Evolutionary conservation across 1,284 basidiomycete species (phyloP).

Genomic region (Trametes pubescens): DNA sequence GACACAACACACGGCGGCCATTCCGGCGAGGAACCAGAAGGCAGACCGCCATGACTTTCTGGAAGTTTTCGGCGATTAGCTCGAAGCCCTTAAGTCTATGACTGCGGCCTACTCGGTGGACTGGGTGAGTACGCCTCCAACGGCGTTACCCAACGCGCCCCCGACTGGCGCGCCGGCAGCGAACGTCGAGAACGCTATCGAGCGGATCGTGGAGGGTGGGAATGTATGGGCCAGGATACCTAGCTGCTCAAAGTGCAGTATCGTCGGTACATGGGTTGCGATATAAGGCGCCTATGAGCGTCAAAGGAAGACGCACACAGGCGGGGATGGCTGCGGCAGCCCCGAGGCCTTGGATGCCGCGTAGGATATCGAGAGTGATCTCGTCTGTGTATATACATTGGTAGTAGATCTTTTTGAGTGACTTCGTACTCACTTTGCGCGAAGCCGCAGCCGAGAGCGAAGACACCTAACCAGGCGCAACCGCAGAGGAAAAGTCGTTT

Average conservation of each 20-base stretch:
- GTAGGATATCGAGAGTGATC: slow-evolving; percentile 65
- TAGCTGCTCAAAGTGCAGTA: slow-evolving; percentile 51
- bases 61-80: neutral
- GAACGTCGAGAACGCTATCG: slow-evolving; percentile 80
- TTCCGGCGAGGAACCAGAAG: slow-evolving; percentile 61
- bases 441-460: slow-evolving; percentile 53
- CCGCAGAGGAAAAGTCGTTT: slow-evolving; percentile 60
- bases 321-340: slow-evolving; percentile 75
- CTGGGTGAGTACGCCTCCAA: slow-evolving; percentile 79
- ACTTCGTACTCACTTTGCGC: slow-evolving; percentile 47
- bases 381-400: slow-evolving; percentile 48
- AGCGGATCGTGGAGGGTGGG: slow-evolving; percentile 70
- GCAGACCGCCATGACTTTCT: slow-evolving; percentile 60
- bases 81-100: neutral
- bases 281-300: neutral
- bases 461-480: slow-evolving; percentile 45
- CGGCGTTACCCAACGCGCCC: slow-evolving; percentile 68
- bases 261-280: neutral
- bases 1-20: slow-evolving; percentile 49
- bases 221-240: slow-evolving; percentile 83
- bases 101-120: slow-evolving; percentile 51
- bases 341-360: slow-evolving; percentile 78
- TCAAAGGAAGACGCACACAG: slow-evolving; percentile 53
- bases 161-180: slow-evolving; percentile 84
- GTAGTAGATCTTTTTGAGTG: neutral